Base-by-base conservation (phyloP, 495 filamentous ascomycete species). In the Xylaria telfairii region DNA sequence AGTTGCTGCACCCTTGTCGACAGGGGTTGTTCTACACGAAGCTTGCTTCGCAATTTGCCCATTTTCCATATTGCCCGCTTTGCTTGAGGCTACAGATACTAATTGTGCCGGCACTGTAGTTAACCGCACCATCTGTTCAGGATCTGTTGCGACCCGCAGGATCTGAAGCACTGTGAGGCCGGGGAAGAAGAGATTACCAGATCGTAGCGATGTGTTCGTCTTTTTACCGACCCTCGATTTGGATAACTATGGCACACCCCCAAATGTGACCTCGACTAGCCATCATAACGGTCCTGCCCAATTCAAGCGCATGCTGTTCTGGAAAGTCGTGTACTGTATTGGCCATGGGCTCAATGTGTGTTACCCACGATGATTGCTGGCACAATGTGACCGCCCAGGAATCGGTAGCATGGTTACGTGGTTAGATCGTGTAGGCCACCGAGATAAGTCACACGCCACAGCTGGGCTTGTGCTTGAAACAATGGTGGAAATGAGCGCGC, bases 401-500 rank as follows among this genome's bases (percentile, higher is more conserved):
- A 49, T 4, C 17, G 8, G 46, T 34, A 13, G 32, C 19, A 39
- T n/a, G n/a, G n/a, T n/a, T n/a, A 9, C 19, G 32, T 24, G 9
- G 57, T 19, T 12, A 15, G 37, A 42, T 41, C 10, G 21, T 32
- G 21, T 17, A 17, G 9, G 21, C 13, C 1, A 42, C n/a, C 42
- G 37, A 41, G 59, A 28, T 15, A 24, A 34, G 32, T 66, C 46
- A n/a, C 46, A 39, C 26, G 46, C 26, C 30, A 26, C 32, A 53
- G 46, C 30, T 49, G 44, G 47, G 49, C 42, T 62, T 26, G 56
- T 49, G 51, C 28, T 49, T 59, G 54, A 62, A 67, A 69, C 67
- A 51, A 30, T 30, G 15, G 56, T 56, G 57, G 57, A 69, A 69
- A 62, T 69, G 34, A 68, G 54, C 54, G 54, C 49, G 34, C 34